These are phyloP conservation scores for Curvularia spicifera DNA, from an alignment of 2,329 filamentous ascomycete genomes.

Conservation along the genomic window DNA sequence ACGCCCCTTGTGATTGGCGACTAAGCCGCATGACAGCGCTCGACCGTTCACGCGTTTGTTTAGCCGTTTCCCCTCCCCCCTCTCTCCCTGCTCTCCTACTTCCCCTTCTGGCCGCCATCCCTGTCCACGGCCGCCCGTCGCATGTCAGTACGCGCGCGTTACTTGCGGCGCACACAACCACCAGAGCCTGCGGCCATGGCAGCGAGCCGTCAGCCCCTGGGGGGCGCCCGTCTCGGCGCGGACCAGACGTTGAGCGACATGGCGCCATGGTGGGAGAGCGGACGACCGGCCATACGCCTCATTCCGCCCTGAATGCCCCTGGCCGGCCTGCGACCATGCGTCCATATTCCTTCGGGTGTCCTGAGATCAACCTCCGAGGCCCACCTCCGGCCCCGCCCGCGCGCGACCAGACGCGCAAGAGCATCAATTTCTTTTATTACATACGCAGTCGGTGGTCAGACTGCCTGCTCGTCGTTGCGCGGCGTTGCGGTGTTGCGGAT, in stretches of 20 bases:
- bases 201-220: not conserved
- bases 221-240: not conserved
- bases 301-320: not conserved
- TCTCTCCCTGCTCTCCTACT: too few species aligned
- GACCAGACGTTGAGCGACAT: not conserved
- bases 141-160: not conserved
- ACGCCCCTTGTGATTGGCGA: conserved; percentile 27
- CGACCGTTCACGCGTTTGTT: conserved; percentile 6
- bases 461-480: not conserved
- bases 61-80: not conserved
- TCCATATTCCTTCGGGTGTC: not conserved
- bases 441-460: not conserved
- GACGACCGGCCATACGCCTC: not conserved
- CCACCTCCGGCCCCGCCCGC: not conserved
- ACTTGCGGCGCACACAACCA: not conserved
- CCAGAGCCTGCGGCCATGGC: not conserved
- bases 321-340: not conserved
- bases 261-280: too few species aligned
- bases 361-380: not conserved
- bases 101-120: not conserved
- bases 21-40: conserved; percentile 3
- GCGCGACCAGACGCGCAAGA: not conserved
- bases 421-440: not conserved
- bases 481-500: not conserved
- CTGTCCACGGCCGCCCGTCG: not conserved